Conservation (phyloP, 352 stramenopile genomes). For the Globisporangium barbulae region DNA sequence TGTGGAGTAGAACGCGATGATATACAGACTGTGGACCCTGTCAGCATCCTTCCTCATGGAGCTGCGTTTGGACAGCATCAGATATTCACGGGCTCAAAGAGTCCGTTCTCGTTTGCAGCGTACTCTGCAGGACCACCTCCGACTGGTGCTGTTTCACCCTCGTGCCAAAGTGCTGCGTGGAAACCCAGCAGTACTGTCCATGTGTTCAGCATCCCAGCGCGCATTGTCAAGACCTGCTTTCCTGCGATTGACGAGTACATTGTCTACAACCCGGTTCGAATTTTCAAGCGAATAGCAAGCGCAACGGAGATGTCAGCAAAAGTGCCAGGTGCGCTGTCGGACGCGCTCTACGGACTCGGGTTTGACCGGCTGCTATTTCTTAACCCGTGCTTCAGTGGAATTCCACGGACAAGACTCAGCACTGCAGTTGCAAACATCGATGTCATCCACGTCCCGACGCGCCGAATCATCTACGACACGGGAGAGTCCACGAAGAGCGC, state of each 20-base stretch:
- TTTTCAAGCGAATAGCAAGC: conserved; percentile 30
- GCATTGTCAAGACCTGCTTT: conserved; percentile 28
- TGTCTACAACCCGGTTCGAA: conserved; percentile 39
- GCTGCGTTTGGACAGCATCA: conserved; percentile 41
- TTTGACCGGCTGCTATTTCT: conserved; percentile 23
- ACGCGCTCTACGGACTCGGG: conserved; percentile 8
- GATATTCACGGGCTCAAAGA: conserved; percentile 32
- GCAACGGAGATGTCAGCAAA: conserved; percentile 4
- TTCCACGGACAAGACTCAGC: conserved; percentile 21
- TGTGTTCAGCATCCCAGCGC: conserved; percentile 29
- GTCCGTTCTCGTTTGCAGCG: conserved; percentile 35
- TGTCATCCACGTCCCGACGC: conserved; percentile 20
- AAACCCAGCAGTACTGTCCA: conserved; percentile 9
- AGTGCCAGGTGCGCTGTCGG: background rate
- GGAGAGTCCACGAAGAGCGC: conserved; percentile 20
- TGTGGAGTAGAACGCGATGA: background rate
- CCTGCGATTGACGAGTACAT: conserved; percentile 28
- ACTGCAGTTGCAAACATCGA: conserved; percentile 12
- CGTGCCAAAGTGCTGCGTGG: background rate
- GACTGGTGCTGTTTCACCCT: background rate
- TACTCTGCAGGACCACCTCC: conserved; percentile 18
- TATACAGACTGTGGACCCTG: conserved; percentile 21
- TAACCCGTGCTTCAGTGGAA: conserved; percentile 19
- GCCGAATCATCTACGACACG: conserved; percentile 24
- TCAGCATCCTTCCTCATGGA: conserved; percentile 35